phyloP scores from a whole-genome alignment of 1,284 basidiomycete genomes.

The Kwoniella shivajii region DNA sequence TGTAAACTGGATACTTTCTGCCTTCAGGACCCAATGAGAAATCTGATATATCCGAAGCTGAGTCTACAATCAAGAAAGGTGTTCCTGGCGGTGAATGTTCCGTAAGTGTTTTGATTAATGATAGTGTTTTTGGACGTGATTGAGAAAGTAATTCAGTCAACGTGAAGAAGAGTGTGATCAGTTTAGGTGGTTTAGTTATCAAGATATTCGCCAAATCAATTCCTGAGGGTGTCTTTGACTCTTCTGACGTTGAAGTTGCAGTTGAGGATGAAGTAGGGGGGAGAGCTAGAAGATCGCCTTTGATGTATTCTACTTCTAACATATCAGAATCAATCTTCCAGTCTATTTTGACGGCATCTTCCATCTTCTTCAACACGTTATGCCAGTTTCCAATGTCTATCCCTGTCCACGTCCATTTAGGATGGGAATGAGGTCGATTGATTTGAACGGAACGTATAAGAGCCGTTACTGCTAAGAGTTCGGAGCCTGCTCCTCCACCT shows the following conservation, averaged over 20 bases:
- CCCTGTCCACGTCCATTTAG: conserved; percentile 32
- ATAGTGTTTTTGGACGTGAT: conserved; percentile 50
- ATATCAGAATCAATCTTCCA: conserved; percentile 35
- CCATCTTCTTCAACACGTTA: conserved; percentile 34
- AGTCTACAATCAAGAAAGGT: conserved; percentile 53
- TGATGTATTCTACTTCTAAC: conserved; percentile 33
- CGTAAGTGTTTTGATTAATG: conserved; percentile 48
- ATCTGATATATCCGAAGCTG: conserved; percentile 51
- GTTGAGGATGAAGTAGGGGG: not conserved
- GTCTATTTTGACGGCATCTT: conserved; percentile 19
- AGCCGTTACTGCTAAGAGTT: conserved; percentile 51
- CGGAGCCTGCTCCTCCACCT: conserved; percentile 55
- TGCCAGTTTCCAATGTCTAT: conserved; percentile 52
- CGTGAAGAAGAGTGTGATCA: conserved; percentile 56
- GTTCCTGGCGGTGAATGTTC: conserved; percentile 45
- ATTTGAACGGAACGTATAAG: conserved; percentile 27
- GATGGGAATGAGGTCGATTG: conserved; percentile 12
- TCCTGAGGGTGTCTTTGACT: not conserved
- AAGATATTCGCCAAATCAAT: conserved; percentile 10
- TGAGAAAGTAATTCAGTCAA: conserved; percentile 55
- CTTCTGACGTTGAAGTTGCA: conserved; percentile 8
- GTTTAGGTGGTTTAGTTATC: conserved; percentile 12
- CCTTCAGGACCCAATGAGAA: conserved; percentile 41
- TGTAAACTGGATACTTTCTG: conserved; percentile 47
- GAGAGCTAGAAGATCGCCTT: conserved; percentile 40